phyloP scores from a whole-genome alignment of 805 yeast genomes.

The Hanseniaspora valbyensis region DNA sequence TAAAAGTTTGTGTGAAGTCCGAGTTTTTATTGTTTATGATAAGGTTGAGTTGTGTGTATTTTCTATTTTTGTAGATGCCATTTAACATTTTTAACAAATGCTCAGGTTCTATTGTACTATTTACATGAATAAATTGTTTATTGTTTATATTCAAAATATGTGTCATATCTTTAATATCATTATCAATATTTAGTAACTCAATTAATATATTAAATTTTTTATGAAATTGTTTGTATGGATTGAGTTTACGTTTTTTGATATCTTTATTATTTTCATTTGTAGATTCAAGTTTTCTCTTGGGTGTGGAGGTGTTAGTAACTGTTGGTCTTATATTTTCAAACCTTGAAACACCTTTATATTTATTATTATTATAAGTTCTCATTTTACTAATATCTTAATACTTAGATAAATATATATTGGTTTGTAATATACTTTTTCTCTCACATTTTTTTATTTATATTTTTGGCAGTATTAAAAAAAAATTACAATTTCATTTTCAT shows the following conservation, averaged over 20 bases:
- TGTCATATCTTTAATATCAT: neutral
- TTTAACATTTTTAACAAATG: neutral
- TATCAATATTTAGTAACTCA: neutral
- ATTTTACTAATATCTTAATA: neutral
- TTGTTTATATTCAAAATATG: neutral
- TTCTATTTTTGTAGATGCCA: neutral
- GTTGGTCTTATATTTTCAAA: conserved; percentile 1
- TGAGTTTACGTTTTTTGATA: conserved; percentile 3
- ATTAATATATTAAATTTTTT: neutral
- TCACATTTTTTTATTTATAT: too few relatives aligned
- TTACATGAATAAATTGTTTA: neutral
- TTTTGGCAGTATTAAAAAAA: too few relatives aligned
- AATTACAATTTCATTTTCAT: too few relatives aligned
- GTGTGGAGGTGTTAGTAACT: neutral
- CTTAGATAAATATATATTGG: too few relatives aligned
- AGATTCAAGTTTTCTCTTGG: neutral
- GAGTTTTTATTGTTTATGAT: neutral
- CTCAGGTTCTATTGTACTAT: neutral
- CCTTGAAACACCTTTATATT: neutral
- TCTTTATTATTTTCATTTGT: neutral
- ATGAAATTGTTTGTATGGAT: neutral
- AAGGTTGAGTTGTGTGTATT: neutral
- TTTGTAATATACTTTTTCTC: neutral
- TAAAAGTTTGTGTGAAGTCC: conserved; percentile 5
- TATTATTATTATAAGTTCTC: neutral